Evolutionary conservation across 495 filamentous ascomycete species (phyloP), one percentile per base, ranked within the genome.

Genomic region (Paragyromitra xinjiangensis): DNA sequence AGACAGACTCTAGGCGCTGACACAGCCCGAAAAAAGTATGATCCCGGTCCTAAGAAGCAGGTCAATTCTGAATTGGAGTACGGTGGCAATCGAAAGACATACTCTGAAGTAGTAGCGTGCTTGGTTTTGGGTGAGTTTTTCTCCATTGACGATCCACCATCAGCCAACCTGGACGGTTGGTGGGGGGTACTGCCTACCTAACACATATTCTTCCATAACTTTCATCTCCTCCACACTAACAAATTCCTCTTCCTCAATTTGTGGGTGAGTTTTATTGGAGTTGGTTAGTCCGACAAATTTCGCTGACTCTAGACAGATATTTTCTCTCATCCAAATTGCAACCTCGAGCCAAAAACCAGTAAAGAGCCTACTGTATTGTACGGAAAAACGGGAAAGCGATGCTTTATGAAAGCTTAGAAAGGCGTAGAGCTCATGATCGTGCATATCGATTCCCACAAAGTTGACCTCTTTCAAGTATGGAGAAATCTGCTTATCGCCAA

Each of bases 391-490:
- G 16, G 51, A 69, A 22, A 75, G 72, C 11, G 72, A 53, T 24
- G 16, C 39, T 59, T 62, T 75, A n/a, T 75, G 72, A 58, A 58
- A 53, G 7, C 26, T 44, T 2, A 74, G 19, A 50, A 75, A 75
- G 29, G 37, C n/a, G 5, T 37, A 48, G 53, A 75, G 56, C 24
- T 75, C 72, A 37, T 61, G 8, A 34, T 74, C 69, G 9, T 75
- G 67, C 51, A 75, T 75, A 37, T 75, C 72, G 45, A 75, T 75
- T 26, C 69, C 53, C n/a, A 71, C 70, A 19, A 75, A 74, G 16
- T 29, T 74, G n/a, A 75, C 44, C 37, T 75, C 70, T 7, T 74
- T 58, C 19, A 75, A 34, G 40, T n/a, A 61, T 11, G 39, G 12
- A 16, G 67, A 75, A 39, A 75, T 61, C 7, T 75, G 69, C 22